These are phyloP conservation scores for Apiospora kogelbergensis DNA, from an alignment of 2,329 filamentous ascomycete species.

Conservation along the genomic window DNA sequence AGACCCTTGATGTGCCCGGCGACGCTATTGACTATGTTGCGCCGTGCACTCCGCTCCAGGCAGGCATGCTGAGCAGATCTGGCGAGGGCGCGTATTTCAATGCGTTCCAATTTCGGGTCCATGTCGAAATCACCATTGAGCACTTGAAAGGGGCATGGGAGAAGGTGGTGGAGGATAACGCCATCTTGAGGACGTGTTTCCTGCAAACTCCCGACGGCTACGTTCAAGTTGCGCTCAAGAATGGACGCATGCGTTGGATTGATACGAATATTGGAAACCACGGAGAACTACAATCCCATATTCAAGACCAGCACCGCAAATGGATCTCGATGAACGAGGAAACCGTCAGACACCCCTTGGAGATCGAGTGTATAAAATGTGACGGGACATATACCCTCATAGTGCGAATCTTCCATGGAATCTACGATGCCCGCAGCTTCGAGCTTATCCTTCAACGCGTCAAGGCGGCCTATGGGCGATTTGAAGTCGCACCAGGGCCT, in stretches of 20 bases:
- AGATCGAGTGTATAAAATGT: slow-evolving; percentile 43
- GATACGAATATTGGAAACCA: slow-evolving; percentile 30
- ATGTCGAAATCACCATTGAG: slow-evolving; percentile 39
- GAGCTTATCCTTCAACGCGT: slow-evolving; percentile 64
- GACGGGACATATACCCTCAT: slow-evolving; percentile 42
- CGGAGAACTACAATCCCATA: slow-evolving; percentile 29
- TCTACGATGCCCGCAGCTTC: slow-evolving; percentile 85
- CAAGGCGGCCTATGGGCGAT: slow-evolving; percentile 46
- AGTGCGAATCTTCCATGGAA: slow-evolving; percentile 76
- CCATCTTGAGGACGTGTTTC: slow-evolving; percentile 74
- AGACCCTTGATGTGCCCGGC: slow-evolving; percentile 48
- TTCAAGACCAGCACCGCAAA: slow-evolving; percentile 36
- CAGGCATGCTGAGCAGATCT: slow-evolving; percentile 78
- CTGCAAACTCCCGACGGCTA: slow-evolving; percentile 72
- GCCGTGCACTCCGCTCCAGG: slow-evolving; percentile 83
- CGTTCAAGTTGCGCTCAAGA: slow-evolving; percentile 66
- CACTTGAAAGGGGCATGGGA: slow-evolving; percentile 60
- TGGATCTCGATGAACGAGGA: slow-evolving; percentile 58
- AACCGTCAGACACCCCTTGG: slow-evolving; percentile 51
- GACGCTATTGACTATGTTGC: slow-evolving; percentile 68
- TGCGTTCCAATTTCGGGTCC: slow-evolving; percentile 63
- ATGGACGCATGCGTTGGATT: slow-evolving; percentile 43
- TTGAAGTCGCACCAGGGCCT: slow-evolving; percentile 37
- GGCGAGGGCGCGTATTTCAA: slow-evolving; percentile 71
- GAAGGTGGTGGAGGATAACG: slow-evolving; percentile 46